These are phyloP conservation scores for Vigna unguiculata DNA, from an alignment of 306 rosid species.

Conservation along the genomic window DNA sequence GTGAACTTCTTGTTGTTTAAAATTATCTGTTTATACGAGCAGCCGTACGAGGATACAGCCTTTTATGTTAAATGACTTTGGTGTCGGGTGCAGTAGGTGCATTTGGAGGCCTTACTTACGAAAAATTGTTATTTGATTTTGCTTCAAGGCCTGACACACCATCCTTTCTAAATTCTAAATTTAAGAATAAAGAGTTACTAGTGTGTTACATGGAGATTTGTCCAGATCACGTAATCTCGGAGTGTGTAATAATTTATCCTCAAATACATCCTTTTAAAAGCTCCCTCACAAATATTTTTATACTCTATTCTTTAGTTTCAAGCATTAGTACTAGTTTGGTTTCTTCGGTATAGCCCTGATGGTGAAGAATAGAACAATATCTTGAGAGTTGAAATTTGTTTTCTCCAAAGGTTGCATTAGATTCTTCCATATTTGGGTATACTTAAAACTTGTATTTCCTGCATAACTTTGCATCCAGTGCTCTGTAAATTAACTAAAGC, in stretches of 20 bases:
- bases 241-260: not conserved
- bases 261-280: not conserved
- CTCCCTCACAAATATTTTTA: not conserved
- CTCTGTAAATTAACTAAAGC: not conserved
- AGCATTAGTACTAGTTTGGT: not conserved
- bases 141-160: not conserved
- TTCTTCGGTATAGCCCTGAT: not conserved
- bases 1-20: conserved; percentile 6
- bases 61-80: not conserved
- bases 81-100: not conserved
- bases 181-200: not conserved
- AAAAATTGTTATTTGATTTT: not conserved
- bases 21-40: not conserved
- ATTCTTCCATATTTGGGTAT: conserved; percentile 9
- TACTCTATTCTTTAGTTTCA: conserved; percentile 10
- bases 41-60: not conserved
- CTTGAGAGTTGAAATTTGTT: not conserved
- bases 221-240: not conserved
- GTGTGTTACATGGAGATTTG: not conserved
- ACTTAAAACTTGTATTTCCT: conserved; percentile 6
- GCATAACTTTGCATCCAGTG: not conserved
- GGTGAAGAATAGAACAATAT: not conserved
- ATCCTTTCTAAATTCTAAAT: not conserved
- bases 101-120: not conserved
- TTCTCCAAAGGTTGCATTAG: conserved; percentile 12